Evolutionary conservation across 805 yeast species (phyloP), one percentile per base, ranked within the genome.

Genomic region (Pichia cephalocereana): DNA sequence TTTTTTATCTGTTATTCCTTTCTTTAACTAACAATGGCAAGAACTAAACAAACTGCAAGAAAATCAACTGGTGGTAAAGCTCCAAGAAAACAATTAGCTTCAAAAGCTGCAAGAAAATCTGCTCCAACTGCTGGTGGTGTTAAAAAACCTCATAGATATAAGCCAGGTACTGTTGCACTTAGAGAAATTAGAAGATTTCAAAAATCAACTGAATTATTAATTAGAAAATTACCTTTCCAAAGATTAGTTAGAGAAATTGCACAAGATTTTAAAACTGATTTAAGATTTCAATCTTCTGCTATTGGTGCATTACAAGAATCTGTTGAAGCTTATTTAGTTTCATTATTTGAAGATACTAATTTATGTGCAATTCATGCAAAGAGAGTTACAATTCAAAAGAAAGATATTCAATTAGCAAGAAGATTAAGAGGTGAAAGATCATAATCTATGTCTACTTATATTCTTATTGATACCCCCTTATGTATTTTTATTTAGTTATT

Each of bases 301-400:
- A 85, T 91, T 58, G 90, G 96, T 74, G 99, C 99, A 59, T 77
- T 91, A 63, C 99, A 91, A 72, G 99, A 93, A 75, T 90, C 98
- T 55, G 96, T 91, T 55, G 99, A 91, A 78, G 97, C 97, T 65
- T 93, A 89, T 80, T 77, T 93, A 63, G 96, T 91, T 47, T 87
- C 96, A 52, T 74, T 91, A 65, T 93, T 91, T 61, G 98, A 91
- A 77, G 98, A 93, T 72, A 93, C 98, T 57, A 91, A 90, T 78
- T 80, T 91, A 77, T 93, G 97, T 76, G 97, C 98, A 57, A 87
- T 89, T 60, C 99, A 91, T 73, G 99, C 98, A 64, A 91, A 93
- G 83, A 85, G 99, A 75, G 98, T 91, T 61, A 91, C 99, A 57
- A 88, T 91, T 66, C 96, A 88, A 80, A 91, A 89, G 87, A 90